phyloP scores from a whole-genome alignment of 345 rosid species.

The Lagerstroemia speciosa region DNA sequence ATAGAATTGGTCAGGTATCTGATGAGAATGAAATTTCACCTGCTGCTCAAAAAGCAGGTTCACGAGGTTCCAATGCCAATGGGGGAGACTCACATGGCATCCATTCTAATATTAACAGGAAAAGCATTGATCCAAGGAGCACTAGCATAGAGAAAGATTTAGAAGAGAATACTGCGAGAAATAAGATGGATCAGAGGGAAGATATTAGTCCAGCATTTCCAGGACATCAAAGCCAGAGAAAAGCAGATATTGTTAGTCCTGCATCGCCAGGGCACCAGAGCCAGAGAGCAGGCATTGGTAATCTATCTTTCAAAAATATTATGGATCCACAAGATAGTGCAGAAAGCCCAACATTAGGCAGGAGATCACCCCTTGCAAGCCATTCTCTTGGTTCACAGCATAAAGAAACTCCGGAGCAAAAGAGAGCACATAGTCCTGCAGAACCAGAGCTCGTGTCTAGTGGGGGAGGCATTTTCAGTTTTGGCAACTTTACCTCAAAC shows the following conservation, averaged over 20 bases:
- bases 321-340: conserved; percentile 29
- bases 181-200: conserved; percentile 26
- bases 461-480: conserved; percentile 24
- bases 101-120: conserved; percentile 20
- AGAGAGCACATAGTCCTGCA: conserved; percentile 27
- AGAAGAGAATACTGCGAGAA: conserved; percentile 21
- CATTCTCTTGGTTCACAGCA: conserved; percentile 36
- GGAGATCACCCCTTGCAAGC: conserved; percentile 32
- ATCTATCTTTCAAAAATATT: conserved; percentile 22
- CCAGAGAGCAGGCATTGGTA: conserved; percentile 23
- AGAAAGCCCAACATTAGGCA: conserved; percentile 59
- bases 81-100: conserved; percentile 21
- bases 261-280: conserved; percentile 1
- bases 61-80: conserved; percentile 20
- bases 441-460: conserved; percentile 24
- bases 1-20: conserved; percentile 26
- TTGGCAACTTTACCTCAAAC: conserved; percentile 33
- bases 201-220: conserved; percentile 15
- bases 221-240: conserved; percentile 2
- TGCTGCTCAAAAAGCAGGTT: conserved; percentile 35
- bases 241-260: background rate
- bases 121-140: conserved; percentile 15
- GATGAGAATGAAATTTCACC: conserved; percentile 23
- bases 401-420: conserved; percentile 27
- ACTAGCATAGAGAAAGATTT: conserved; percentile 25